A percentile compares a stretch with the other conserved stretches of the same genome.
Conservation (phyloP, 306 rosid species). For the Pterocarpus macrocarpus region DNA sequence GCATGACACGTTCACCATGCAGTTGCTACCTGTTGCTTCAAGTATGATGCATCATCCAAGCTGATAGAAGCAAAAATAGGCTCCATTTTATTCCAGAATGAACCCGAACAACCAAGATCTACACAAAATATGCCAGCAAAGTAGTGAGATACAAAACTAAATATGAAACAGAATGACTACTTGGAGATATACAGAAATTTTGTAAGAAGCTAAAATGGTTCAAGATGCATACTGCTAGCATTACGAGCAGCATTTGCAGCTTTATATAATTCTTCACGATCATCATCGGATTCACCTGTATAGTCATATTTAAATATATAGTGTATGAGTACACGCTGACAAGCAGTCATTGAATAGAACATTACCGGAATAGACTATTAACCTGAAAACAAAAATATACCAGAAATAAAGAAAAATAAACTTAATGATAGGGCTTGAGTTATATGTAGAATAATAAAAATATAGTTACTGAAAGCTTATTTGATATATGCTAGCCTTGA, state of each 20-base stretch:
- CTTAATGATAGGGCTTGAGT: constrained; percentile 13
- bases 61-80: constrained; percentile 68
- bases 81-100: constrained; percentile 89
- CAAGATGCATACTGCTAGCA: constrained; percentile 76
- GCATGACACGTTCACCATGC: constrained; percentile 34
- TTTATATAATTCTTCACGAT: constrained; percentile 71
- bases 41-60: constrained; percentile 72
- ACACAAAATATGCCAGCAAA: constrained; percentile 48
- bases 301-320: constrained; percentile 43
- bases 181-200: constrained; percentile 10
- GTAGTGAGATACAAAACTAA: constrained; percentile 44
- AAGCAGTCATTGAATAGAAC: constrained; percentile 24
- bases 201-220: constrained; percentile 30
- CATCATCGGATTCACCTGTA: constrained; percentile 89
- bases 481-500: constrained; percentile 26
- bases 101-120: constrained; percentile 76
- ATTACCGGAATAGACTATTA: constrained; percentile 10
- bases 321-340: constrained; percentile 35
- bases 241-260: constrained; percentile 79
- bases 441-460: constrained; percentile 15
- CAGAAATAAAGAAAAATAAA: background rate
- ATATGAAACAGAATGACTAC: constrained; percentile 25
- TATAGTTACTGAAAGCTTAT: constrained; percentile 10
- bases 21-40: constrained; percentile 82
- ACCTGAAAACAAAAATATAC: constrained; percentile 20